Percentiles rank a stretch among this genome's conserved stretches.
These are phyloP conservation scores for Fusarium sp. DNA, from an alignment of 2,329 filamentous ascomycete genomes.

Conservation along the genomic window DNA sequence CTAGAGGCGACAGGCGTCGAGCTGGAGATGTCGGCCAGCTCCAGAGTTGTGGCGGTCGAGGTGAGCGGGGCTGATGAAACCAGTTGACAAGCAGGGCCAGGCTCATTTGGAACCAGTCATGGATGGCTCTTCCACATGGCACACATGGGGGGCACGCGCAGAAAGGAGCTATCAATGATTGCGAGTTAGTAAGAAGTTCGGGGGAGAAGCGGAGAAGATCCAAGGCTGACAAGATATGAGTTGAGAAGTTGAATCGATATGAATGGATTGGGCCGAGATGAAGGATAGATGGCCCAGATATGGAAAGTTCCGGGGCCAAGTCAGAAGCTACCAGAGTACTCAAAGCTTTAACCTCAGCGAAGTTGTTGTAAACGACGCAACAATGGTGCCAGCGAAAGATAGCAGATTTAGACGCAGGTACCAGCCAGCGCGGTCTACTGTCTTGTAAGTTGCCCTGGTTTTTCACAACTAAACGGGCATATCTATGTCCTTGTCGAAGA, in stretches of 20 bases:
- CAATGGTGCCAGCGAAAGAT: conserved; percentile 17
- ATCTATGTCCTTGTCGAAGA: conserved; percentile 22
- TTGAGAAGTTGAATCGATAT: conserved; percentile 13
- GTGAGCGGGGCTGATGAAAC: conserved; percentile 59
- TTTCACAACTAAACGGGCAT: conserved; percentile 20
- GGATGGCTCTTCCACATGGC: conserved; percentile 51
- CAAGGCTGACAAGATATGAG: conserved; percentile 29
- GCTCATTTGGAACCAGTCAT: conserved; percentile 62
- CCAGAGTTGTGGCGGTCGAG: conserved; percentile 56
- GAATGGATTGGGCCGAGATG: conserved; percentile 23
- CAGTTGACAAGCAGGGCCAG: conserved; percentile 58
- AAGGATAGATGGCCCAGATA: conserved; percentile 19
- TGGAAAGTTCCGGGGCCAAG: conserved; percentile 24
- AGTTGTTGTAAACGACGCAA: conserved; percentile 12
- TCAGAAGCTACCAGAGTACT: conserved; percentile 8
- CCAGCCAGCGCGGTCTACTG: conserved; percentile 33
- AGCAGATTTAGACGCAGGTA: conserved; percentile 38
- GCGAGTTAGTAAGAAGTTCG: conserved; percentile 32
- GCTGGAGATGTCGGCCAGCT: conserved; percentile 64
- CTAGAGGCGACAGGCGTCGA: conserved; percentile 45
- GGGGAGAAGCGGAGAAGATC: conserved; percentile 32
- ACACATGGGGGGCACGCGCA: conserved; percentile 46
- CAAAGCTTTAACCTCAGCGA: conserved; percentile 19
- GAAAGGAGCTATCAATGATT: conserved; percentile 53
- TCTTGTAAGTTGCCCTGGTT: conserved; percentile 17